Percentiles rank a stretch among this genome's conserved stretches.
Conservation (phyloP, 345 rosid genomes). For the Boechera stricta region DNA sequence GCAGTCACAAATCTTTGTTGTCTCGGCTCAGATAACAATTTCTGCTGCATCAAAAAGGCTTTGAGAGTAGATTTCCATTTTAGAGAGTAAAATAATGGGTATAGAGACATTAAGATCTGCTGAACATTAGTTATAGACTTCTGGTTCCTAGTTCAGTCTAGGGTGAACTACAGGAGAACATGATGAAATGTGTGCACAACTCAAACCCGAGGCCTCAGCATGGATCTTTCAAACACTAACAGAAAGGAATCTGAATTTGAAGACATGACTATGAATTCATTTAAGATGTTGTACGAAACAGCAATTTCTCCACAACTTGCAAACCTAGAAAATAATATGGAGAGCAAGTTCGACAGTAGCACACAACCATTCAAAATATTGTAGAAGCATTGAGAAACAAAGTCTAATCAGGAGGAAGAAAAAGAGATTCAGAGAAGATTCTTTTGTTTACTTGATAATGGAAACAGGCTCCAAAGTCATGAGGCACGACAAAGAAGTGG, state of each 20-base stretch:
- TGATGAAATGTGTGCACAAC: background rate
- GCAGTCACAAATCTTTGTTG: background rate
- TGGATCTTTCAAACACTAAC: constrained; percentile 4
- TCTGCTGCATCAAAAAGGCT: constrained; percentile 16
- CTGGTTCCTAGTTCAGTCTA: constrained; percentile 18
- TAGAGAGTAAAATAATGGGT: background rate
- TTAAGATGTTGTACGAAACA: constrained; percentile 2
- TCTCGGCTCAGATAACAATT: constrained; percentile 15
- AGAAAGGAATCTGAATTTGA: background rate
- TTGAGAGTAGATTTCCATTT: constrained; percentile 16
- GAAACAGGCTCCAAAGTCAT: constrained; percentile 98
- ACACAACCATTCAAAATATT: background rate
- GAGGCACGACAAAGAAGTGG: constrained; percentile 95
- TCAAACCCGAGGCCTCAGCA: constrained; percentile 12
- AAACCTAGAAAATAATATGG: background rate
- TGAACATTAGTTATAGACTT: constrained; percentile 16
- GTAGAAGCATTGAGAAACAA: constrained; percentile 4
- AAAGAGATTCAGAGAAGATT: background rate
- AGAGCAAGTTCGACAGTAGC: constrained; percentile 6
- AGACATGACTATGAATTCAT: background rate
- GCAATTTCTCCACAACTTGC: background rate
- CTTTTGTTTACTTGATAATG: constrained; percentile 78
- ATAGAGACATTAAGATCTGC: background rate
- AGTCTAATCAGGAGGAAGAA: background rate
- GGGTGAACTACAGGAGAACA: background rate